phyloP scores from a whole-genome alignment of 345 rosid species.

The Gossypium ekmanianum region DNA sequence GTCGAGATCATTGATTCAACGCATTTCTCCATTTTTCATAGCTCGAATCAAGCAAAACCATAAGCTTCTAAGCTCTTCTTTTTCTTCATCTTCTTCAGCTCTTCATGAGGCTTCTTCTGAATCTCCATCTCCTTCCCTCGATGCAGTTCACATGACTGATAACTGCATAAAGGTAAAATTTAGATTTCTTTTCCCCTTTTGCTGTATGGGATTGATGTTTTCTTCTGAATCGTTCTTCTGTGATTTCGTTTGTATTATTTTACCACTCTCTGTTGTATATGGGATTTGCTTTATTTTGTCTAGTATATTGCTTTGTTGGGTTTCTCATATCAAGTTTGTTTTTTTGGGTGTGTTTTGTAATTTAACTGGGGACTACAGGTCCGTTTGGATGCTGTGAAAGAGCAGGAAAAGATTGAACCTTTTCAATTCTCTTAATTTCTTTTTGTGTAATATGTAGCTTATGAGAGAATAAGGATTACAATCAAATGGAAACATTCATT shows the following conservation, averaged over 20 bases:
- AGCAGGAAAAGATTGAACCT: not conserved
- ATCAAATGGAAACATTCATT: not conserved
- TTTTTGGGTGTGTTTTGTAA: not conserved
- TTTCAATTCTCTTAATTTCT: not conserved
- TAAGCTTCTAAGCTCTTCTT: constrained; percentile 49
- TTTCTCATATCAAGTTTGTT: not conserved
- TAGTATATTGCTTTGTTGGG: not conserved
- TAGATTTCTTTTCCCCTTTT: not conserved
- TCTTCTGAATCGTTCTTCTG: not conserved
- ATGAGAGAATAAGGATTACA: not conserved
- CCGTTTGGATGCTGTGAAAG: constrained; percentile 11
- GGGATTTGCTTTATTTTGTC: not conserved
- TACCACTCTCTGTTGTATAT: not conserved
- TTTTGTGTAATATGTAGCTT: not conserved
- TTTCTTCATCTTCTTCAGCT: constrained; percentile 45
- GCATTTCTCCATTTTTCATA: constrained; percentile 43
- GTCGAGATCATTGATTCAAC: constrained; percentile 56
- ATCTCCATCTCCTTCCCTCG: constrained; percentile 37
- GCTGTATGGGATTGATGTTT: not conserved
- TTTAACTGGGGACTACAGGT: not conserved
- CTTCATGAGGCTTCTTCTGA: constrained; percentile 36
- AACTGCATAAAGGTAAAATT: constrained; percentile 57
- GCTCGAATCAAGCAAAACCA: constrained; percentile 59
- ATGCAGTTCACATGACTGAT: constrained; percentile 53
- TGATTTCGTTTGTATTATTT: not conserved